Percentiles rank a stretch among this genome's conserved stretches.
These are phyloP conservation scores for Trichoderma endophyticum DNA, from an alignment of 2,329 filamentous ascomycete genomes.

Conservation along the genomic window DNA sequence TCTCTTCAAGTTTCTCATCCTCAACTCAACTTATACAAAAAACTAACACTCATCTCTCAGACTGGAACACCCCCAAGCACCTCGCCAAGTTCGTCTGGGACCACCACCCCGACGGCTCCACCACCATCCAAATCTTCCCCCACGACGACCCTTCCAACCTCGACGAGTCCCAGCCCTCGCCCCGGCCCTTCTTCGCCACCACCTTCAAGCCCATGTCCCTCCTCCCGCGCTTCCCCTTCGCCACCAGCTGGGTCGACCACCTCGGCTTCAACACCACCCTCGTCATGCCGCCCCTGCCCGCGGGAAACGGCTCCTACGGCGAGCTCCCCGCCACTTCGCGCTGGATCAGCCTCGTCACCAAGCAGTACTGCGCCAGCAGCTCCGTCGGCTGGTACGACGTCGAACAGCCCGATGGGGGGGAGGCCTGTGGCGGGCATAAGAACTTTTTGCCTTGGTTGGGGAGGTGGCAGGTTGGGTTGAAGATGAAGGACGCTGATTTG, in stretches of 20 bases:
- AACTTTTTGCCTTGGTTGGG: slow-evolving; percentile 49
- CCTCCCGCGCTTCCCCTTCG: slow-evolving; percentile 44
- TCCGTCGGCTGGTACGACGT: slow-evolving; percentile 49
- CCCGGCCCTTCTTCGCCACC: slow-evolving; percentile 44
- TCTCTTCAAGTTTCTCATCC: background rate
- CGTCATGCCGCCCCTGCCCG: slow-evolving; percentile 49
- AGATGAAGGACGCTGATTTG: slow-evolving; percentile 37
- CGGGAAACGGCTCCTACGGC: slow-evolving; percentile 35
- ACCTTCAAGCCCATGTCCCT: slow-evolving; percentile 42
- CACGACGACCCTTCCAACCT: slow-evolving; percentile 33
- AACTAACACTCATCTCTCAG: slow-evolving; percentile 20
- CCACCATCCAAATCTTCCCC: slow-evolving; percentile 44
- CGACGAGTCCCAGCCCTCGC: slow-evolving; percentile 33
- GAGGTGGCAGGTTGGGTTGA: slow-evolving; percentile 43
- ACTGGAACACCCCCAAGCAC: slow-evolving; percentile 57
- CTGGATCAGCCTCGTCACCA: slow-evolving; percentile 43
- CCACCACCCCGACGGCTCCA: slow-evolving; percentile 34
- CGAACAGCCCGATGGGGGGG: slow-evolving; percentile 33
- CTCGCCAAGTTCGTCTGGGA: slow-evolving; percentile 50
- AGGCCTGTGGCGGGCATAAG: slow-evolving; percentile 26
- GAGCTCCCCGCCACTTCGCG: slow-evolving; percentile 45
- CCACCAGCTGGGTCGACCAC: slow-evolving; percentile 36
- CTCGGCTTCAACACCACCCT: slow-evolving; percentile 43
- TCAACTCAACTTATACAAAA: background rate
- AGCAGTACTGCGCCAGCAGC: slow-evolving; percentile 30